Conservation (phyloP, 495 filamentous ascomycete genomes). For the Penicillium soppii region DNA sequence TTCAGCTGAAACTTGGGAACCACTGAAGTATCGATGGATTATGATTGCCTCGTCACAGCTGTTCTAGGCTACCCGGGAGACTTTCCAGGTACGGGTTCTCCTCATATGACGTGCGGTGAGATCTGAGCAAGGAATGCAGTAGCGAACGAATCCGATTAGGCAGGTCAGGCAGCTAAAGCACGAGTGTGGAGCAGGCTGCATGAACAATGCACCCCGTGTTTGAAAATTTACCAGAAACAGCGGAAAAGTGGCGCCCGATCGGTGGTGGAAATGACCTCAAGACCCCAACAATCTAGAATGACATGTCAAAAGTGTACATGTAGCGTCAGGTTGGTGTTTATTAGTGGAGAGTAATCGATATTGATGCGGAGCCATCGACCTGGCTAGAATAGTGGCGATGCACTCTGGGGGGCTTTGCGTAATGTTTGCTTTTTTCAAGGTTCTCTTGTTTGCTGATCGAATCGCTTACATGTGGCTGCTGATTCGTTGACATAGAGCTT, state of each 20-base stretch:
- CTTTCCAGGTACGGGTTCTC: not conserved
- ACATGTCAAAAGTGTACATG: not conserved
- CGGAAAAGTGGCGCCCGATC: conserved; percentile 3
- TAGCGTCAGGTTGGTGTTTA: conserved; percentile 13
- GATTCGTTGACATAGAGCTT: conserved; percentile 11
- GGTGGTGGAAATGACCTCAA: too few species aligned
- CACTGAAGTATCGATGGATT: too few species aligned
- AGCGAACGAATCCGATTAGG: not conserved
- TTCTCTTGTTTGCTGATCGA: conserved; percentile 1
- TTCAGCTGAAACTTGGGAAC: too few species aligned
- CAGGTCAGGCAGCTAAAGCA: not conserved
- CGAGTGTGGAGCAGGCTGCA: conserved; percentile 1
- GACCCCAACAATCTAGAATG: too few species aligned
- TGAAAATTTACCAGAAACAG: not conserved
- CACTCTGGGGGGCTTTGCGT: conserved; percentile 2
- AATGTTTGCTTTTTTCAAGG: conserved; percentile 12
- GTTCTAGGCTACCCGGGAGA: not conserved
- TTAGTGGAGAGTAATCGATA: not conserved
- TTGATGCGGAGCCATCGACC: conserved; percentile 4
- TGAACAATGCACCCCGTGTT: conserved; percentile 6
- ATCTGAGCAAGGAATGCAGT: not conserved
- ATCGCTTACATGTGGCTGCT: not conserved
- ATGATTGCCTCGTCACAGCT: not conserved
- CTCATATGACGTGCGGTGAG: not conserved
- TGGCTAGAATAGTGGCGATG: conserved; percentile 3